These are phyloP conservation scores for Monilinia fructicola DNA, from an alignment of 2,329 filamentous ascomycete genomes.

Conservation along the genomic window DNA sequence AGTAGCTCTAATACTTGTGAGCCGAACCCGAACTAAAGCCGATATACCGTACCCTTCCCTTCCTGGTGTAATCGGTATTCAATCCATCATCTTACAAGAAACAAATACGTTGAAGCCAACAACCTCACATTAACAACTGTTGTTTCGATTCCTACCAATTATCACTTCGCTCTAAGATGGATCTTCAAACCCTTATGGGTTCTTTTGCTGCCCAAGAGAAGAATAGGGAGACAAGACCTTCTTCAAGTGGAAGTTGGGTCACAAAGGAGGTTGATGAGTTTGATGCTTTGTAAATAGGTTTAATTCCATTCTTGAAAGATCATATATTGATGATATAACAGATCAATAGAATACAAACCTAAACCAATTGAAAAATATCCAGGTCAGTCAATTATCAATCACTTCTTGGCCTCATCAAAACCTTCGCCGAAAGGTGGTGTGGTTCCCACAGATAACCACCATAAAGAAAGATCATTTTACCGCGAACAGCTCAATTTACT, in stretches of 20 bases:
- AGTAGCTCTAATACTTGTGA: neutral
- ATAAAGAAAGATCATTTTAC: neutral
- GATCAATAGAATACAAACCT: constrained; percentile 23
- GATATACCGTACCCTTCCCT: neutral
- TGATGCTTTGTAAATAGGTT: constrained; percentile 27
- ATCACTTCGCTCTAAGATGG: neutral
- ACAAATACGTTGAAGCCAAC: neutral
- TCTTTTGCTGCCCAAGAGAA: neutral
- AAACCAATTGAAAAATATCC: constrained; percentile 33
- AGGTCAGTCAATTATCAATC: constrained; percentile 25
- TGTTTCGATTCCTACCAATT: neutral
- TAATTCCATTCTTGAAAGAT: neutral
- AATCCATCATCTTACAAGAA: neutral
- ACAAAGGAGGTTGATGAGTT: constrained; percentile 29
- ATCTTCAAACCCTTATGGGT: neutral
- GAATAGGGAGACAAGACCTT: neutral
- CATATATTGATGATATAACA: constrained; percentile 1
- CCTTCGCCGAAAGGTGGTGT: neutral
- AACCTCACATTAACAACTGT: constrained; percentile 1
- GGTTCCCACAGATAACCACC: neutral
- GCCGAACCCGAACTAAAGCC: constrained; percentile 12
- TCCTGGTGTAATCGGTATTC: no score
- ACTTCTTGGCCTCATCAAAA: constrained; percentile 1
- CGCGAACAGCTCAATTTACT: neutral
- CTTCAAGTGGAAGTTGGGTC: constrained; percentile 15